These are phyloP conservation scores for Trichoderma asperelloides DNA, from an alignment of 495 filamentous ascomycete genomes.

Conservation along the genomic window DNA sequence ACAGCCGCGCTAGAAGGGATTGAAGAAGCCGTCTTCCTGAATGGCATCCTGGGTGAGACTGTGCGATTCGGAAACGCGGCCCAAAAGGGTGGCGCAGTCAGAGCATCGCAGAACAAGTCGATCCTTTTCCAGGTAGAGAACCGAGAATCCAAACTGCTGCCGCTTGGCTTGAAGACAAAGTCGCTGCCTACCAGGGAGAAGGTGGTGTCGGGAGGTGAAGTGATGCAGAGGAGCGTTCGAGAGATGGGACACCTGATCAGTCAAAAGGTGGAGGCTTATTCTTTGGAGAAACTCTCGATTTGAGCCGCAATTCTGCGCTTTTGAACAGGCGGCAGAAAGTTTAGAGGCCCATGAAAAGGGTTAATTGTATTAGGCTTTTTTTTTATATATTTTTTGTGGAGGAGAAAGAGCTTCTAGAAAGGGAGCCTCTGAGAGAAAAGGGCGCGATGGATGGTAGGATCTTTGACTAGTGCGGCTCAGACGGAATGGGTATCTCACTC, in stretches of 20 bases:
- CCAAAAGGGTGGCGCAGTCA: conserved; percentile 20
- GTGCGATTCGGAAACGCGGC: conserved; percentile 51
- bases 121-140: conserved; percentile 21
- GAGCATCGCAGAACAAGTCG: conserved; percentile 13
- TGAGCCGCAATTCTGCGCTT: conserved; percentile 11
- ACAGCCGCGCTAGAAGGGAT: conserved; percentile 68
- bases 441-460: neutral
- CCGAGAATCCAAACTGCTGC: conserved; percentile 35
- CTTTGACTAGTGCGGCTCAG: neutral
- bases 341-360: neutral
- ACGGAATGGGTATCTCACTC: neutral
- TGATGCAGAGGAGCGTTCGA: conserved; percentile 51
- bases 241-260: conserved; percentile 66
- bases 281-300: conserved; percentile 62
- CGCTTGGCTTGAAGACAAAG: conserved; percentile 64
- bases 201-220: conserved; percentile 53
- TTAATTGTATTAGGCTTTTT: neutral
- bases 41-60: conserved; percentile 59
- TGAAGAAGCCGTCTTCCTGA: conserved; percentile 61
- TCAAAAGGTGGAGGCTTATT: conserved; percentile 66
- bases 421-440: neutral
- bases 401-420: neutral
- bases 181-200: conserved; percentile 43
- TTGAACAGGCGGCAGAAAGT: neutral
- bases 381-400: too few relatives aligned